These are phyloP conservation scores for Plantago rigida DNA, from an alignment of 305 asterid species.

Conservation along the genomic window DNA sequence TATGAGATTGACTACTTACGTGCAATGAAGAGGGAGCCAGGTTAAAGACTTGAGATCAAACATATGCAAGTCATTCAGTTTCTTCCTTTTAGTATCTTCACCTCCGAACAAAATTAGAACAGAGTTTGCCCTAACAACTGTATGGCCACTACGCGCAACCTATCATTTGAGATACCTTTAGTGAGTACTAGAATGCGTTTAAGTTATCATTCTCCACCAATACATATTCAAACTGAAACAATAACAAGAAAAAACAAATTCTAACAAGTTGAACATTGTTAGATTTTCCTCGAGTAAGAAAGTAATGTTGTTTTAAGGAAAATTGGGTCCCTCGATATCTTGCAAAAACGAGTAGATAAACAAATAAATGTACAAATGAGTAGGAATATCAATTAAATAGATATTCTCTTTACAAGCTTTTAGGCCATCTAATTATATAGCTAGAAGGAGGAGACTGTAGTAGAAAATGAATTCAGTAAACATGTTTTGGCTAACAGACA, in stretches of 20 bases:
- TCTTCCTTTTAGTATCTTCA: conserved; percentile 71
- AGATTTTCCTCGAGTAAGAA: too few relatives aligned
- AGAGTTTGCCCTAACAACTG: conserved; percentile 75
- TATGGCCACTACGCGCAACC: conserved; percentile 97
- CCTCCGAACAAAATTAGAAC: conserved; percentile 88
- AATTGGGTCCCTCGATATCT: too few relatives aligned
- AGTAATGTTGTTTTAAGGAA: too few relatives aligned
- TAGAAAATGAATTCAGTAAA: too few relatives aligned
- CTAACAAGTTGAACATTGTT: not conserved
- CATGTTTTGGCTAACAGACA: too few relatives aligned
- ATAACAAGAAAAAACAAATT: not conserved
- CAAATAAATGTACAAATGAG: too few relatives aligned
- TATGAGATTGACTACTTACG: conserved; percentile 40
- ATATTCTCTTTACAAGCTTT: too few relatives aligned
- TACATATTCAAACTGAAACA: not conserved
- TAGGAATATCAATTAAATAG: too few relatives aligned
- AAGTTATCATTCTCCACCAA: too few relatives aligned
- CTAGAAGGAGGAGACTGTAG: too few relatives aligned
- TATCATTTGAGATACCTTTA: conserved; percentile 31
- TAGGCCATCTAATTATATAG: too few relatives aligned
- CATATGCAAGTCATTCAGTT: conserved; percentile 91
- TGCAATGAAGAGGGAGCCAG: conserved; percentile 99
- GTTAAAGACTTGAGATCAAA: conserved; percentile 89
- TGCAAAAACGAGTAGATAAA: too few relatives aligned
- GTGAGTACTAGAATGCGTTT: conserved; percentile 8